Evolutionary conservation across 2,329 filamentous ascomycete species (phyloP), one percentile per base, ranked within the genome.

Genomic region (Sporothrix sp.): DNA sequence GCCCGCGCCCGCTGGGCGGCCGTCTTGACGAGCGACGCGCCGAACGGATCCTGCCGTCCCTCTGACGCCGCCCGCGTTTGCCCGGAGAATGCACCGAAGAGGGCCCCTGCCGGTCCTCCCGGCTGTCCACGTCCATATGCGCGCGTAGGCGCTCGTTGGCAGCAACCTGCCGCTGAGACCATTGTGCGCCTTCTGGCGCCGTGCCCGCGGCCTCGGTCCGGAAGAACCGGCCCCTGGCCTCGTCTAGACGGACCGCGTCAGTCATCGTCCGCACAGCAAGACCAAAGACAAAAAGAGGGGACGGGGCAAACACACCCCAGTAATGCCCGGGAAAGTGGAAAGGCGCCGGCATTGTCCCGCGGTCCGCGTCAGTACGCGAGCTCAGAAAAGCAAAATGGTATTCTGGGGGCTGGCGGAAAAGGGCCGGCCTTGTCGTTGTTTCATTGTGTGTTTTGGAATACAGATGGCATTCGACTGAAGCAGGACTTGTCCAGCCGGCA

Each of bases 221-320:
- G 64, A 85, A 86, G 58, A 85, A 86, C 57, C 78, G 81, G 23
- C 72, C 73, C 62, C 76, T 82, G 39, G 72, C 70, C 13, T 66
- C 51, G 54, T 81, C 77, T 79, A 48, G 4, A 14, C 7, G 14
- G 13, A 9, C 7, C 13, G 8, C 18, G 27, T 35, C 45, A 36
- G 38, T 37, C 21, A 27, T 33, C 18, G 10, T 9, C 6, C 16
- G 13, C 7, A 20, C 20, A 28, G 25, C 25, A 23, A 16, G 21
- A 11, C 18, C 28, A 33, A 11, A 14, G 2, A 7, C 8, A 33
- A 16, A 7, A 20, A 25, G 28, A 6, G 7, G n/a, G n/a, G 7
- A 7, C n/a, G n/a, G 11, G 5, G 7, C 7, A 38, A 8, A 52
- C 53, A 18, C 52, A 78, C 76, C 75, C 59, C 68, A 80, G 57